Evolutionary conservation across 495 filamentous ascomycete genomes (phyloP).

Genomic region (Chaetomium tenue): DNA sequence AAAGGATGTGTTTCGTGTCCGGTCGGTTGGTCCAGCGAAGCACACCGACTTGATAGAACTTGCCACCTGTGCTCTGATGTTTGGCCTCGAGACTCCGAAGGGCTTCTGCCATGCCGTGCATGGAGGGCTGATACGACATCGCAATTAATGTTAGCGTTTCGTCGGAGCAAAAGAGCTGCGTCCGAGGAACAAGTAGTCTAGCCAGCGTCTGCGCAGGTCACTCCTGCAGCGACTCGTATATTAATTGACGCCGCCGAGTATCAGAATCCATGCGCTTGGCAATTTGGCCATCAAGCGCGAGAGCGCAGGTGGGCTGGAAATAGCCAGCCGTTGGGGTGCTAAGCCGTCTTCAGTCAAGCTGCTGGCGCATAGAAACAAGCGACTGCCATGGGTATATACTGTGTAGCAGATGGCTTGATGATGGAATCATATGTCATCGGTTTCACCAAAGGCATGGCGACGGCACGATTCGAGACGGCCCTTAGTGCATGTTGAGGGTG

Average conservation of each 20-base stretch:
- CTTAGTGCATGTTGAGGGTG: background rate
- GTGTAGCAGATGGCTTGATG: constrained; percentile 25
- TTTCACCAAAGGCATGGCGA: constrained; percentile 11
- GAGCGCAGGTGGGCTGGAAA: constrained; percentile 2
- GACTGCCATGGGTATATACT: background rate
- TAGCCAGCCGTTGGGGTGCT: background rate
- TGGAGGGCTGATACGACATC: constrained; percentile 16
- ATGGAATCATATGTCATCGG: constrained; percentile 29
- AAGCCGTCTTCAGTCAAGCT: background rate
- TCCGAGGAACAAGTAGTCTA: constrained; percentile 14
- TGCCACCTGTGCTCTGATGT: background rate
- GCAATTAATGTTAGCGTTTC: constrained; percentile 15
- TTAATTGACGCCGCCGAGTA: constrained; percentile 30
- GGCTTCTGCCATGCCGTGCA: background rate
- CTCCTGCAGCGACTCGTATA: constrained; percentile 25
- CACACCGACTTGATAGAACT: background rate
- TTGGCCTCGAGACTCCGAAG: background rate
- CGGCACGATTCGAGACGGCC: constrained; percentile 5
- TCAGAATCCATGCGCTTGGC: constrained; percentile 23
- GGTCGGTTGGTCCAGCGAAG: constrained; percentile 2
- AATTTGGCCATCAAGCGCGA: background rate
- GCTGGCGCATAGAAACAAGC: constrained; percentile 15
- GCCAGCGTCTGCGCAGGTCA: background rate
- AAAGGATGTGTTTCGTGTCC: constrained; percentile 17
- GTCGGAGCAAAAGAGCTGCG: constrained; percentile 8